phyloP scores from a whole-genome alignment of 768 basidiomycete genomes.

The Tricholoma matsutake region DNA sequence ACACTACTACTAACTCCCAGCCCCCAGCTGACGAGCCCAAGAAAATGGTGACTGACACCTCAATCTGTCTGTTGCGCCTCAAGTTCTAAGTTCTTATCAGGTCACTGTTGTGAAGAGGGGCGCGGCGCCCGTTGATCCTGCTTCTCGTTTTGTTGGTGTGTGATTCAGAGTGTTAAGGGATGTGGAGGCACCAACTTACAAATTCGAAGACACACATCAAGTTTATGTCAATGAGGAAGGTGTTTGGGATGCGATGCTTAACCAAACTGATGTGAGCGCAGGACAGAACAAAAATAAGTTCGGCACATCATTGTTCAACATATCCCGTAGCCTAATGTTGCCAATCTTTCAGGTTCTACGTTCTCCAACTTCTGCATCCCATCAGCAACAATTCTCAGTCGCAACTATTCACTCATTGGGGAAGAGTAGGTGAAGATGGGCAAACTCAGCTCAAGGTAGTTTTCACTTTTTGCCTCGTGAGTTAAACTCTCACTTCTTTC shows the following conservation, averaged over 20 bases:
- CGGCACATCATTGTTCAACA: not conserved
- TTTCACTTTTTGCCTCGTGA: not conserved
- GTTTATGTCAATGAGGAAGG: conserved; percentile 40
- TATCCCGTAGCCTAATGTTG: not conserved
- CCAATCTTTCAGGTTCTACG: conserved; percentile 45
- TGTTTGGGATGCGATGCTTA: conserved; percentile 61
- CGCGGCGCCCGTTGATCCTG: conserved; percentile 52
- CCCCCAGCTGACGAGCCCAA: conserved; percentile 26
- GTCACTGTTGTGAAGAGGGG: conserved; percentile 48
- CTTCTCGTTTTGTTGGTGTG: conserved; percentile 44
- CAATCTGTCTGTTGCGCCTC: not conserved
- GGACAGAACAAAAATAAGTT: conserved; percentile 57
- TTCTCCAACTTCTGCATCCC: conserved; percentile 53
- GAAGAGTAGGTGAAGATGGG: conserved; percentile 59
- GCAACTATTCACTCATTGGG: conserved; percentile 53
- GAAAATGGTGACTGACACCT: conserved; percentile 40
- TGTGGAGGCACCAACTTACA: not conserved
- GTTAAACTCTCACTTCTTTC: not conserved
- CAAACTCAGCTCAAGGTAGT: conserved; percentile 46
- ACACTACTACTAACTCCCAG: conserved; percentile 9
- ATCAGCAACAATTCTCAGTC: conserved; percentile 35
- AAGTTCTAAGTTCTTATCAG: conserved; percentile 12
- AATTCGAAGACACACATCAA: conserved; percentile 44
- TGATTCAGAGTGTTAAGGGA: conserved; percentile 14
- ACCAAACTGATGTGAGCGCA: conserved; percentile 53